phyloP scores from a whole-genome alignment of 2,329 filamentous ascomycete species.

The Aspergillus spinulosporus region DNA sequence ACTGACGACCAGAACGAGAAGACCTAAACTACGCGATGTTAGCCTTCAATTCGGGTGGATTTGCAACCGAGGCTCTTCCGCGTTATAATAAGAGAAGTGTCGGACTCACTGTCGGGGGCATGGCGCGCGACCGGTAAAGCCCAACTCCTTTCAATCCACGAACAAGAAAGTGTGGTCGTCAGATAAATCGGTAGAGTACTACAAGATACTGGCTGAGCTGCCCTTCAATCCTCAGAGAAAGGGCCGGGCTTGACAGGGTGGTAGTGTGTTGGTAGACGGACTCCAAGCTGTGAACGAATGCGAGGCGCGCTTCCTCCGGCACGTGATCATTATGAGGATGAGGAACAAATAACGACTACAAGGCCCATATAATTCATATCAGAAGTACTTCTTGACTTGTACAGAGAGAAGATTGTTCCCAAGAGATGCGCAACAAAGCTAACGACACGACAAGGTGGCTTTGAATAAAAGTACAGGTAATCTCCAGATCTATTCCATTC shows the following conservation, averaged over 20 bases:
- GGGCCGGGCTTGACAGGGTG: neutral
- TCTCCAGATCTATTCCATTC: slow-evolving; percentile 16
- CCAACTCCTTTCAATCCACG: slow-evolving; percentile 10
- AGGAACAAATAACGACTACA: neutral
- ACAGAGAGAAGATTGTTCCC: slow-evolving; percentile 11
- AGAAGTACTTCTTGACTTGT: neutral
- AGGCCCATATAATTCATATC: no score
- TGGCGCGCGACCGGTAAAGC: slow-evolving; percentile 22
- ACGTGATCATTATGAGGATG: slow-evolving; percentile 16
- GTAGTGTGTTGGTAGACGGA: neutral
- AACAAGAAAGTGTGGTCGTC: neutral
- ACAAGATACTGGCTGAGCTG: neutral
- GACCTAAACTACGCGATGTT: slow-evolving; percentile 53
- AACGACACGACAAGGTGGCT: slow-evolving; percentile 20
- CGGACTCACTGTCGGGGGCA: slow-evolving; percentile 39
- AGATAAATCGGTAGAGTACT: neutral
- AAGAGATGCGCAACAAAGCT: slow-evolving; percentile 12
- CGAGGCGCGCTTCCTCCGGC: slow-evolving; percentile 5
- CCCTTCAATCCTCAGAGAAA: neutral
- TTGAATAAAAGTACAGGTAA: slow-evolving; percentile 25
- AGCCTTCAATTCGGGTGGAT: slow-evolving; percentile 13
- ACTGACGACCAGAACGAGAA: slow-evolving; percentile 59
- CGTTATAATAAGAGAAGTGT: slow-evolving; percentile 7
- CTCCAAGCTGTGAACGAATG: neutral
- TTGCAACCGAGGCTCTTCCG: neutral